Evolutionary conservation across 2,329 filamentous ascomycete genomes (phyloP), one percentile per base, ranked within the genome.

Genomic region (Neonectria coccinea): DNA sequence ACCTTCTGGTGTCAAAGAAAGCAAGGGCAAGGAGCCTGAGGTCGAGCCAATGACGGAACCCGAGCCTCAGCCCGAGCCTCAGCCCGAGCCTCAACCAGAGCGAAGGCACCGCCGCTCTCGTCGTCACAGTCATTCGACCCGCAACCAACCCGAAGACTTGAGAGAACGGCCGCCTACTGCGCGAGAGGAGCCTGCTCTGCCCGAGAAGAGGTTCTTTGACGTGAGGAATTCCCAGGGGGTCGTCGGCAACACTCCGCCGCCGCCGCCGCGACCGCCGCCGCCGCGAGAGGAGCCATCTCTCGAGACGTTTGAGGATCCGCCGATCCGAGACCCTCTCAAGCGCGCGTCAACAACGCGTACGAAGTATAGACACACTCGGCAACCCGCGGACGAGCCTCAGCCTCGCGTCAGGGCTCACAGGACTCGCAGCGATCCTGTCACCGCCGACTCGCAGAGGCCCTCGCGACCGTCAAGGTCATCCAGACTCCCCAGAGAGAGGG

Each of bases 161-260:
- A 76, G 74, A 29, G 77, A 78, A 6, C 61, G 70, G 12, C 67
- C 74, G 4, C 66, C 77, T 4, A 57, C 33, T 2, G 72, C 73
- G 10, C 68, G 67, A 44, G 73, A 74, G 10, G 69, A 71, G n/a
- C 36, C 64, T 9, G 33, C 55, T 20, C 63, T 70, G 27, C 73
- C 73, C 1, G 76, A 76, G 59, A 83, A 79, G 75, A 80, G 74
- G 56, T 82, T 82, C 70, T 83, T 84, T 61, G 77, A 79, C 41
- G 68, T 81, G 47, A 82, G 77, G 60, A 76, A 79, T 31, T 75
- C 73, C 10, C 73, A 82, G 64, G 81, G 80, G 20, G 64, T 76
- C 31, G 67, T 77, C 55, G 64, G 73, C 33, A 64, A 54, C 47
- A 70, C 71, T 20, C 67, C 74, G 4, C 74, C 74, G 22, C 64